phyloP scores from a whole-genome alignment of 345 rosid species.

The Durio zibethinus region DNA sequence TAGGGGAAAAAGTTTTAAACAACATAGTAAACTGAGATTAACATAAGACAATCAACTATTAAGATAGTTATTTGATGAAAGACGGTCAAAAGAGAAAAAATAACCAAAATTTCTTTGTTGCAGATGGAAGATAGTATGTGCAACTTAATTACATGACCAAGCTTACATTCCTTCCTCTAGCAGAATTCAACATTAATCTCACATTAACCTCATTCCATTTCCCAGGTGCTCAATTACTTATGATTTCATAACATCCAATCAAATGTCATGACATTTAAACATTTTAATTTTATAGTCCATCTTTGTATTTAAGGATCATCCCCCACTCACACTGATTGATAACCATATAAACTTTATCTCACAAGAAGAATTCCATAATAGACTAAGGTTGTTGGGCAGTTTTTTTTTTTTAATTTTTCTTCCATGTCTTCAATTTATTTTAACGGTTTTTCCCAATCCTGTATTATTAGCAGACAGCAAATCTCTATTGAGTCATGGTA shows the following conservation, averaged over 20 bases:
- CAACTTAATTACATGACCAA: neutral
- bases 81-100: neutral
- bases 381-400: neutral
- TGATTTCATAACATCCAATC: neutral
- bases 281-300: neutral
- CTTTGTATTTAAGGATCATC: neutral
- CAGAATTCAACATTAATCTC: neutral
- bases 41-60: neutral
- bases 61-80: neutral
- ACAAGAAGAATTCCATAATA: neutral
- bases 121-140: neutral
- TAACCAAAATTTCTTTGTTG: neutral
- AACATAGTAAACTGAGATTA: constrained; percentile 6
- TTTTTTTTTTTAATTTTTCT: neutral
- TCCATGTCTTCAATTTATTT: neutral
- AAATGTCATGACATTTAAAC: neutral
- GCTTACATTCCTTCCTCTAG: neutral
- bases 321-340: neutral
- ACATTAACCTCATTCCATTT: neutral
- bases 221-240: neutral
- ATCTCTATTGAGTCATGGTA: constrained; percentile 6
- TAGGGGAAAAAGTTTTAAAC: constrained; percentile 15
- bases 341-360: neutral
- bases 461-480: neutral
- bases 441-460: neutral